Conservation (phyloP, 2,329 filamentous ascomycete species). For the Colletotrichum siamense region DNA sequence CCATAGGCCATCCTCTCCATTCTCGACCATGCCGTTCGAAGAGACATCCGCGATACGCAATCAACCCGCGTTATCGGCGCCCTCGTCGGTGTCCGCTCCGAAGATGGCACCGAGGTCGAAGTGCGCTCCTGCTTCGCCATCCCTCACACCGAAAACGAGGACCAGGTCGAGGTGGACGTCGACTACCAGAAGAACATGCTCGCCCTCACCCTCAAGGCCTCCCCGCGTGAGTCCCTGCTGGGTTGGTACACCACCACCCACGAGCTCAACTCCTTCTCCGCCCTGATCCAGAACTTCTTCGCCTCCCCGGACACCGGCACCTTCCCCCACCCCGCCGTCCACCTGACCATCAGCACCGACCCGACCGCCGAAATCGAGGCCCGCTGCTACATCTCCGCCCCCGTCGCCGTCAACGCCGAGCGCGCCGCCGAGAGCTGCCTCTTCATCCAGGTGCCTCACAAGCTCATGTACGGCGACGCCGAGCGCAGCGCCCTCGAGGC, state of each 20-base stretch:
- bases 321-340: constrained; percentile 95
- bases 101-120: constrained; percentile 96
- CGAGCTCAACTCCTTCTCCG: constrained; percentile 97
- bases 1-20: constrained; percentile 73
- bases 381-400: constrained; percentile 92
- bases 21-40: constrained; percentile 92
- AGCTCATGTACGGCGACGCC: constrained; percentile 84
- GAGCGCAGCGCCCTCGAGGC: constrained; percentile 75
- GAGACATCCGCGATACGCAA: constrained; percentile 76
- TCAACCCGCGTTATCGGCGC: constrained; percentile 97
- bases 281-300: constrained; percentile 99
- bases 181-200: constrained; percentile 99
- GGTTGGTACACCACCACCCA: constrained; percentile 98
- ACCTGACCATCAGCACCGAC: constrained; percentile 92
- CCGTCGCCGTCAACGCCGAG: constrained; percentile 93
- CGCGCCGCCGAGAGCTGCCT: constrained; percentile 94
- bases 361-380: constrained; percentile 89
- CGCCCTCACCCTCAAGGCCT: constrained; percentile 88
- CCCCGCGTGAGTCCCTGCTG: constrained; percentile 91
- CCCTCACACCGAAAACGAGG: constrained; percentile 96
- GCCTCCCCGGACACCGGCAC: constrained; percentile 95
- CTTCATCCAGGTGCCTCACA: constrained; percentile 96
- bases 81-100: constrained; percentile 88
- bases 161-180: constrained; percentile 99
- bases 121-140: constrained; percentile 97